These are phyloP conservation scores for Fragilariopsis cylindrus DNA, from an alignment of 108 stramenopile species.

Conservation along the genomic window DNA sequence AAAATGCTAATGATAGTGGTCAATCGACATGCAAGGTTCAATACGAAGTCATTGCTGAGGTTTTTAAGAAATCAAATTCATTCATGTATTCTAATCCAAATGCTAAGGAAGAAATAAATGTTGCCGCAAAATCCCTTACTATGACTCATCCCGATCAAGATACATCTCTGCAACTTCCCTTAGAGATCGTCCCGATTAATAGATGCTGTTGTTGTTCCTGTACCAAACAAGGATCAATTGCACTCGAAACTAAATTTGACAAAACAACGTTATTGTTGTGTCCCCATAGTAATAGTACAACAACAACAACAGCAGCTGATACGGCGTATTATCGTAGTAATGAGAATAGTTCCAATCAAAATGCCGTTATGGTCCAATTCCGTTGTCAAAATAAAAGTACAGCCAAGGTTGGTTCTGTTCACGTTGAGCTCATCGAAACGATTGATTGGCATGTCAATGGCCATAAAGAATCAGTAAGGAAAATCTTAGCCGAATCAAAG, in stretches of 20 bases:
- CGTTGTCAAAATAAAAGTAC: constrained; percentile 26
- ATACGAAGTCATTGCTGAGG: constrained; percentile 19
- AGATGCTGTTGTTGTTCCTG: constrained; percentile 26
- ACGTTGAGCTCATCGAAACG: constrained; percentile 10
- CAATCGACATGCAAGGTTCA: constrained; percentile 11
- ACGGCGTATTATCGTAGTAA: too few species aligned
- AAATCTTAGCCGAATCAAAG: constrained; percentile 2
- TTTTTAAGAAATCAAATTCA: constrained; percentile 14
- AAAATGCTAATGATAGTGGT: neutral
- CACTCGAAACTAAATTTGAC: constrained; percentile 20
- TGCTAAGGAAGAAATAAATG: constrained; percentile 3
- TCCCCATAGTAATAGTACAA: neutral
- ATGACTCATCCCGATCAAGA: neutral
- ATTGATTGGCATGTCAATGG: constrained; percentile 29
- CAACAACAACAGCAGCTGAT: too few species aligned
- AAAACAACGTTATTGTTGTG: constrained; percentile 10
- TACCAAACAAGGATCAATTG: constrained; percentile 20
- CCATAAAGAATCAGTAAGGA: neutral
- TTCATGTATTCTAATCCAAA: constrained; percentile 6
- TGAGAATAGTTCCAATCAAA: neutral
- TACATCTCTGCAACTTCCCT: constrained; percentile 13
- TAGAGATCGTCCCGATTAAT: constrained; percentile 24
- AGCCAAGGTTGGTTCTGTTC: neutral
- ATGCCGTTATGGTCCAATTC: constrained; percentile 17
- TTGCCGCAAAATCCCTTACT: neutral